phyloP scores from a whole-genome alignment of 208 protist genomes.

The Trypanosoma boissoni region DNA sequence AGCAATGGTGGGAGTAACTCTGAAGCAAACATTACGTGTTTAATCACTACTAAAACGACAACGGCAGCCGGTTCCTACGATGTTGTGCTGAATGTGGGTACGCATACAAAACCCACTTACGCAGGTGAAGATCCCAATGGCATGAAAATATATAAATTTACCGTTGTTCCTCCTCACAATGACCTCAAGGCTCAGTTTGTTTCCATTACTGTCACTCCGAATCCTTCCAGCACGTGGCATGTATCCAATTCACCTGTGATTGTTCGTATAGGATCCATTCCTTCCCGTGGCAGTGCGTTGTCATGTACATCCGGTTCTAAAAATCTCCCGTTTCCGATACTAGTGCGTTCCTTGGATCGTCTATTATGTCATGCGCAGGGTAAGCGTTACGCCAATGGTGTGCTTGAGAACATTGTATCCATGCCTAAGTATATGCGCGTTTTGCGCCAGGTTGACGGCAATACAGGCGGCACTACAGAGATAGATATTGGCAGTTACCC shows the following conservation, averaged over 20 bases:
- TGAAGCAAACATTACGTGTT: conserved; percentile 31
- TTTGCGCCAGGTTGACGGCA: conserved; percentile 32
- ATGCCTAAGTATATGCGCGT: conserved; percentile 39
- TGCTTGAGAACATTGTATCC: conserved; percentile 50
- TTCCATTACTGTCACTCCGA: conserved; percentile 35
- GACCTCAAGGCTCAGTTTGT: conserved; percentile 47
- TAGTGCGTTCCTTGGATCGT: conserved; percentile 43
- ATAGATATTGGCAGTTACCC: conserved; percentile 53
- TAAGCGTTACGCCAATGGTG: conserved; percentile 30
- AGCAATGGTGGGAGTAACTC: neutral
- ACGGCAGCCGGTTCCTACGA: conserved; percentile 39
- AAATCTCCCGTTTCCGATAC: conserved; percentile 26
- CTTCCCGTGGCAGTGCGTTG: conserved; percentile 35
- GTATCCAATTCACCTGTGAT: conserved; percentile 61
- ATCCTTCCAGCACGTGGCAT: conserved; percentile 37
- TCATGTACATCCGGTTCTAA: conserved; percentile 28
- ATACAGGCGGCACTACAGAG: conserved; percentile 15
- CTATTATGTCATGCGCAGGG: conserved; percentile 63
- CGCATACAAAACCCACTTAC: conserved; percentile 27
- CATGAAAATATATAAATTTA: conserved; percentile 54
- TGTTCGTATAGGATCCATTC: conserved; percentile 55
- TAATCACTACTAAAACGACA: conserved; percentile 29
- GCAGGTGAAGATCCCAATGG: conserved; percentile 30
- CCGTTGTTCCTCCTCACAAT: conserved; percentile 41
- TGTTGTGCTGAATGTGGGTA: conserved; percentile 54